These are phyloP conservation scores for Favolaschia claudopus DNA, from an alignment of 768 basidiomycete species.

Conservation along the genomic window DNA sequence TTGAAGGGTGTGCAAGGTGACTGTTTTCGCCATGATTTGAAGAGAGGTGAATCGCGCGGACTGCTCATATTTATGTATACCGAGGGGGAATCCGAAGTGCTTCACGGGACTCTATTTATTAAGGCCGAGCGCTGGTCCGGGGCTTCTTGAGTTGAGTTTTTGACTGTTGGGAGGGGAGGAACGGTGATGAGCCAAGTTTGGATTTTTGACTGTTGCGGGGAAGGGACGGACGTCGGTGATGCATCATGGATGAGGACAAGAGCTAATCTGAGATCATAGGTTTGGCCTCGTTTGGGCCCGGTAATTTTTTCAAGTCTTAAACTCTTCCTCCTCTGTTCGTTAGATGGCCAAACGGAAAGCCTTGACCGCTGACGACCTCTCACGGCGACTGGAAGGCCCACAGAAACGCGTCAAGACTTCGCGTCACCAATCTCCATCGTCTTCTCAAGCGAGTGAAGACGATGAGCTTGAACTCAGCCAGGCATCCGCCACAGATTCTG, in stretches of 20 bases:
- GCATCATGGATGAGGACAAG: too few relatives aligned
- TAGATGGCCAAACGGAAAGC: conserved; percentile 37
- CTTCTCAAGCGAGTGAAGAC: not conserved
- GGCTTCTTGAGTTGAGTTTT: too few relatives aligned
- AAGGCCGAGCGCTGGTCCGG: too few relatives aligned
- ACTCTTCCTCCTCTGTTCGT: not conserved
- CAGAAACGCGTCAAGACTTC: conserved; percentile 46
- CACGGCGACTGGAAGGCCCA: conserved; percentile 53
- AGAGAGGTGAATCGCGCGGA: not conserved
- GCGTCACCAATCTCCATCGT: not conserved
- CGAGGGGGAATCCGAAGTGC: not conserved
- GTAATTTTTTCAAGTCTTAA: too few relatives aligned
- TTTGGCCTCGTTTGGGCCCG: too few relatives aligned
- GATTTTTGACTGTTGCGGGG: too few relatives aligned
- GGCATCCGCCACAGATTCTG: conserved; percentile 20
- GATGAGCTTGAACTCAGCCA: not conserved
- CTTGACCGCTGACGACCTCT: conserved; percentile 54
- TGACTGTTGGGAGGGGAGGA: too few relatives aligned
- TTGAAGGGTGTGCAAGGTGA: conserved; percentile 46
- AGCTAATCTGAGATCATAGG: too few relatives aligned
- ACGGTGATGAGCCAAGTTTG: too few relatives aligned
- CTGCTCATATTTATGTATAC: not conserved
- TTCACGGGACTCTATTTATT: too few relatives aligned
- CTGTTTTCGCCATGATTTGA: conserved; percentile 35
- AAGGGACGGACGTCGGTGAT: too few relatives aligned